These are phyloP conservation scores for Sclerotinia trifoliorum DNA, from an alignment of 2,329 filamentous ascomycete genomes.

Conservation along the genomic window DNA sequence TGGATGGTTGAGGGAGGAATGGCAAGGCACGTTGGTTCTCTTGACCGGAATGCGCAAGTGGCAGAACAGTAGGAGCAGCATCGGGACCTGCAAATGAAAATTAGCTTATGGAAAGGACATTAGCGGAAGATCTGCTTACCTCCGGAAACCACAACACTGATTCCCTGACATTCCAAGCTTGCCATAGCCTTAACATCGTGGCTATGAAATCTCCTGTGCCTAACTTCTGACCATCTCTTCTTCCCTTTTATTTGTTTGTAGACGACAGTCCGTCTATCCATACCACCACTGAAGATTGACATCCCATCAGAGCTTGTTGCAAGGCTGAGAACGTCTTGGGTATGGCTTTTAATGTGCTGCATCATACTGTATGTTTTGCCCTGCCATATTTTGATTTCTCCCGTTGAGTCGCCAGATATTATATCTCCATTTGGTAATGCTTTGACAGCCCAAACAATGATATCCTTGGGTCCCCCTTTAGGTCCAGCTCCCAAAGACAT, in stretches of 20 bases:
- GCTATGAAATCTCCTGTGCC: conserved; percentile 80
- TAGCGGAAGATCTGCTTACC: conserved; percentile 52
- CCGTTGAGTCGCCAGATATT: conserved; percentile 90
- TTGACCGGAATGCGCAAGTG: conserved; percentile 71
- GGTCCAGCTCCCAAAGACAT: conserved; percentile 85
- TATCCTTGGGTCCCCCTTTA: conserved; percentile 73
- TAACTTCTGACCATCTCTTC: conserved; percentile 79
- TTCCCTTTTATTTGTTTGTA: conserved; percentile 68
- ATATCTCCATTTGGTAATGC: conserved; percentile 85
- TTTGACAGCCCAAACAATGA: conserved; percentile 91
- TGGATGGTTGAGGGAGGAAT: conserved; percentile 76
- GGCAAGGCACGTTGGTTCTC: conserved; percentile 81
- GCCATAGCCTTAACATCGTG: conserved; percentile 96
- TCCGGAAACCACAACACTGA: conserved; percentile 89
- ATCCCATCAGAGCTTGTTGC: conserved; percentile 76
- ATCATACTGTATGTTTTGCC: conserved; percentile 85
- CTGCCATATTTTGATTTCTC: conserved; percentile 91
- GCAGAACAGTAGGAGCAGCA: conserved; percentile 76
- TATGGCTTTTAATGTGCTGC: conserved; percentile 82
- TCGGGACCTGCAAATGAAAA: conserved; percentile 67
- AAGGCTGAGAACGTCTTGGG: conserved; percentile 88
- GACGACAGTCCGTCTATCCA: conserved; percentile 82
- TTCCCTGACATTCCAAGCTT: conserved; percentile 76
- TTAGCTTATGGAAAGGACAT: conserved; percentile 23
- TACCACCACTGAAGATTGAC: conserved; percentile 83